These are phyloP conservation scores for Tetracladium marchalianum DNA, from an alignment of 495 filamentous ascomycete genomes.

Conservation along the genomic window DNA sequence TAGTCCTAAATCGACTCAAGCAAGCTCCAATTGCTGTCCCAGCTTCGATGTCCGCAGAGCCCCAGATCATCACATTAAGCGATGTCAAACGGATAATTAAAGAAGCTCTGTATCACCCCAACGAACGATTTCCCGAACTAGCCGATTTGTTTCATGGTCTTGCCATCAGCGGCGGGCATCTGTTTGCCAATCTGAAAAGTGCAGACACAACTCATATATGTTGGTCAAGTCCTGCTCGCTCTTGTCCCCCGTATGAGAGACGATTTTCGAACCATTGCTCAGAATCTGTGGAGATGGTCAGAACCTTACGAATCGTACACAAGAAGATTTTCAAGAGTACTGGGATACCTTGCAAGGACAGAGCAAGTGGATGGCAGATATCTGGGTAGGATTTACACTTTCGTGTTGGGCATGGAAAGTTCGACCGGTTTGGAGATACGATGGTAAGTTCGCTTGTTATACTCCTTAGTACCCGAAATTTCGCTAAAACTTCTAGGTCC, in stretches of 20 bases:
- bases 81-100: neutral
- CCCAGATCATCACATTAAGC: constrained; percentile 4
- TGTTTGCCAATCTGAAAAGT: neutral
- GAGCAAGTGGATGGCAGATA: constrained; percentile 2
- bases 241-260: neutral
- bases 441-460: too few species aligned
- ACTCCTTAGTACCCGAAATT: neutral
- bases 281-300: constrained; percentile 1
- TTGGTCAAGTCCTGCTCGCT: too few species aligned
- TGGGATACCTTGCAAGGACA: neutral
- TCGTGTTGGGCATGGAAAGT: constrained; percentile 1
- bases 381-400: neutral
- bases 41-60: neutral
- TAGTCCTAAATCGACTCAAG: too few species aligned
- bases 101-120: neutral
- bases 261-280: neutral
- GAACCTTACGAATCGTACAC: neutral
- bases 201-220: neutral
- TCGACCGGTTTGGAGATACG: constrained; percentile 1
- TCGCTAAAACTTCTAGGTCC: neutral
- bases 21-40: neutral
- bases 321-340: neutral
- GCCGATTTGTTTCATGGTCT: neutral
- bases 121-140: too few species aligned
- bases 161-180: neutral